Base-by-base conservation (phyloP, 306 rosid species). In the Ammopiptanthus mongolicus region DNA sequence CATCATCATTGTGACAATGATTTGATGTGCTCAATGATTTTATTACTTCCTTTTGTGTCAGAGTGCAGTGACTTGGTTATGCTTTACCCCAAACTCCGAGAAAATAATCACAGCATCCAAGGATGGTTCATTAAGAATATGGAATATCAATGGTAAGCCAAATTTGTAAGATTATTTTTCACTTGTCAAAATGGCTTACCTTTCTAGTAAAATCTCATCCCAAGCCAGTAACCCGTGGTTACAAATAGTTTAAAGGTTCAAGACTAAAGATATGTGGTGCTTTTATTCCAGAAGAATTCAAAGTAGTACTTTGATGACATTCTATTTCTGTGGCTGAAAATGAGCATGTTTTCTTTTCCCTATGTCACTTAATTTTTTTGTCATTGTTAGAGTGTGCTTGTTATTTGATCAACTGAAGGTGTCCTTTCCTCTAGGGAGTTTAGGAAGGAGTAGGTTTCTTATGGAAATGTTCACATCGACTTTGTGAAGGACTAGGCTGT, bases 61-160 rank as follows among this genome's bases (percentile, higher is more conserved):
- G 99, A 92, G 99, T 87, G 99, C 99, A 8, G 98, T 92, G 73
- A 92, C 98, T 69, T 96, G 99, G 99, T 88, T 96, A 71, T 92
- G 99, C 87, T 96, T 96, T 77, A 11, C 90, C 28, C 91, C 96
- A 33, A 85, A 88, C 88, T 96, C 97, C 0, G 96, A 96, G 83
- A 89, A 86, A 83, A 89, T 96, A 66, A 92, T 96, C 87, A 96
- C 99, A 42, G 90, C 96, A 51, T 96, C 99, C 48, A 96, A 92
- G 88, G 99, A 96, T 83, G 96, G 90, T 72, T 82, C 97, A 15
- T 78, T 96, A 39, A 92, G 99, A 86, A 81, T 92, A 69, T 96
- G 99, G 99, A 96, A 96, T 79, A 96, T 96, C 87, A 96, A 92
- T 79, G 99, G 99, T 96, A 80, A 37, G 86, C 66, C 28, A 36